Percentiles rank a stretch among this genome's conserved stretches.
Evolutionary conservation across 768 basidiomycete genomes (phyloP).

Genomic region (Tricholoma saponaceum): DNA sequence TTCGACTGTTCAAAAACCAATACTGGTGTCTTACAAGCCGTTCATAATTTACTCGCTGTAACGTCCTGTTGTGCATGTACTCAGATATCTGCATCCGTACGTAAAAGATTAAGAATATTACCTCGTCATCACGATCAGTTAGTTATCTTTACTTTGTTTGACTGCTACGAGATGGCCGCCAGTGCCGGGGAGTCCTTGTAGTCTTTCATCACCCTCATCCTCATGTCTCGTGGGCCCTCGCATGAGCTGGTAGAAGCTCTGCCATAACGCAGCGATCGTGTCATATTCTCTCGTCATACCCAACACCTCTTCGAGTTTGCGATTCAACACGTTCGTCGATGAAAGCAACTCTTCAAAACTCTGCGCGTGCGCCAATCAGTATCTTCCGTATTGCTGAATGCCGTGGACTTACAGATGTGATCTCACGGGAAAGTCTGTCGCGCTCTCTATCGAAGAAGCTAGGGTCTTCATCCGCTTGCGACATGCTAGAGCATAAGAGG

Average conservation of each 20-base stretch:
- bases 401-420: constrained; percentile 53
- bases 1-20: constrained; percentile 17
- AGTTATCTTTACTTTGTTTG: constrained; percentile 16
- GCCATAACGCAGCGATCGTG: constrained; percentile 84
- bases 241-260: constrained; percentile 78
- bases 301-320: constrained; percentile 88
- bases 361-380: constrained; percentile 32
- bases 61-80: constrained; percentile 27
- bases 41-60: constrained; percentile 17
- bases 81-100: constrained; percentile 31
- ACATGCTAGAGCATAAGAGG: constrained; percentile 18
- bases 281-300: constrained; percentile 93
- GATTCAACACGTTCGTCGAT: constrained; percentile 80
- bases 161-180: constrained; percentile 58
- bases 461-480: constrained; percentile 41
- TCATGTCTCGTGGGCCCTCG: constrained; percentile 39
- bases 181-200: constrained; percentile 59
- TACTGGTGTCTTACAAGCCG: constrained; percentile 17
- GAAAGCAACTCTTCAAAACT: constrained; percentile 87
- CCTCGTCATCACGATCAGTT: constrained; percentile 1
- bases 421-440: constrained; percentile 68
- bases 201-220: constrained; percentile 31
- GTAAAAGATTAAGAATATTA: constrained; percentile 14
- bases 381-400: neutral
- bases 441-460: constrained; percentile 80